phyloP scores from a whole-genome alignment of 345 rosid genomes.

The Syzygium grande region DNA sequence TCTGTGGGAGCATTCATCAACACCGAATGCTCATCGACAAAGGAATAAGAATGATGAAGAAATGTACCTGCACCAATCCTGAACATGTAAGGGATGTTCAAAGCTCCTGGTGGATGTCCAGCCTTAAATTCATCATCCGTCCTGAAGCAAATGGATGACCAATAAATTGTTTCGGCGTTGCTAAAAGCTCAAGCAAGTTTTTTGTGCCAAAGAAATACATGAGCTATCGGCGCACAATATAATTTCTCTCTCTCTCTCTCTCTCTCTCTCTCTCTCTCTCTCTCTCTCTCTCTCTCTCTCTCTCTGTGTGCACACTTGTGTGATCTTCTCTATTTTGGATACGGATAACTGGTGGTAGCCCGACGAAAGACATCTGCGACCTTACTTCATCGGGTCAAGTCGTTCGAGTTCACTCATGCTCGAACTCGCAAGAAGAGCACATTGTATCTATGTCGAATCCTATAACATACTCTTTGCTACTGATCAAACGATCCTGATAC shows the following conservation, averaged over 20 bases:
- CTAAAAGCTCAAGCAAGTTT: neutral
- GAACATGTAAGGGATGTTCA: slow-evolving; percentile 23
- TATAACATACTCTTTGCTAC: neutral
- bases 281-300: neutral
- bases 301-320: neutral
- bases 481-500: neutral
- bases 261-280: neutral
- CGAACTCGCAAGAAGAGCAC: neutral
- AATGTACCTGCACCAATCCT: slow-evolving; percentile 6
- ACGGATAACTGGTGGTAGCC: neutral
- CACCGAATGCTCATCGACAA: neutral
- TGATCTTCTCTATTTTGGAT: neutral
- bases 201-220: neutral
- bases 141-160: neutral
- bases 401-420: neutral
- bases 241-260: neutral
- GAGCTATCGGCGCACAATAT: neutral
- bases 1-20: neutral
- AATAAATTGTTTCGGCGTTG: neutral
- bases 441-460: neutral
- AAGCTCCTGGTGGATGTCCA: slow-evolving; percentile 22
- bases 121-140: slow-evolving; percentile 19
- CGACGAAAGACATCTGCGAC: neutral
- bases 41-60: neutral
- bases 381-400: neutral